Evolutionary conservation across 2,329 filamentous ascomycete species (phyloP), one percentile per base, ranked within the genome.

Genomic region (Aspergillus chevalieri): DNA sequence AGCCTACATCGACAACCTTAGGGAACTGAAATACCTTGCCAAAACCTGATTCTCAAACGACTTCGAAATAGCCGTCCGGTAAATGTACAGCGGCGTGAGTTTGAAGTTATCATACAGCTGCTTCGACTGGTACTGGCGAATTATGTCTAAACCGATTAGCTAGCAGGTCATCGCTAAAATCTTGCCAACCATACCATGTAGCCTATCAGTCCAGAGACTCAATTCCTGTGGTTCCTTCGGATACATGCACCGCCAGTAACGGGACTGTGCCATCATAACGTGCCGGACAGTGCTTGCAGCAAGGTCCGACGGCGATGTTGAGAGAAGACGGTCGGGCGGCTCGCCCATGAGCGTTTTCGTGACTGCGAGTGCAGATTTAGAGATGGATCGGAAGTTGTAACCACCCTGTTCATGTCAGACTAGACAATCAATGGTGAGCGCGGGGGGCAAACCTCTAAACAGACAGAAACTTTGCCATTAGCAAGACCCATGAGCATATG

Each of bases 401-500:
- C 93, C 93, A 19, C 93, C 93, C 72, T 77, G 45, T 15, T 26
- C 22, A 17, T 47, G 42, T 44, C 17, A 50, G 39, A 43, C 22
- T 34, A 17, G 21, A 26, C 15, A n/a, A 47, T 39, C 2, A 19
- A 19, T 12, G 17, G 49, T 12, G 21, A n/a, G 34, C 9, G 4
- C 10, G 8, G 28, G 28, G 15, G 9, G 4, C 59, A 46, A 52
- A 76, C 74, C 68, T 98, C 93, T 2, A 98, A 78, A 64, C 91
- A 96, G 7, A 96, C 92, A 2, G 89, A 87, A 12, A 98, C 79
- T 64, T 91, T 95, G 24, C 93, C 93, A 42, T 84, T 79, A 0
- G 93, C 92, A 17, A 98, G 77, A 2, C 89, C 90, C 91, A 96
- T 97, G 44, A 98, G 81, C 92, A 97, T 96, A 65, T 96, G 90